Conservation (phyloP, 2,329 filamentous ascomycete species). For the Alternaria sp. region DNA sequence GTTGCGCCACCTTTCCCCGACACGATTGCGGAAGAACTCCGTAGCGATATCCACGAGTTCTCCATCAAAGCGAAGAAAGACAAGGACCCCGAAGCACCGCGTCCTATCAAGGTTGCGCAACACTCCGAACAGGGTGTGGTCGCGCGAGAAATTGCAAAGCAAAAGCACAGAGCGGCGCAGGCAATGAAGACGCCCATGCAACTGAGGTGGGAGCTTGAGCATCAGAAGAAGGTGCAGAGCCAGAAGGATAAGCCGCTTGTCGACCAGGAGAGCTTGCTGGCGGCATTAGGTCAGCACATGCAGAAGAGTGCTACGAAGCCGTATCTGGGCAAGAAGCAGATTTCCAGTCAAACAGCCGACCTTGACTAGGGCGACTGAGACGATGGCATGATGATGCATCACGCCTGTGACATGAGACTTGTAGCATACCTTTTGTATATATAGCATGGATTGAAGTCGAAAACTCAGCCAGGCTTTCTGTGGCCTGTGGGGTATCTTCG, state of each 20-base stretch:
- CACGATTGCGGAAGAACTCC: conserved; percentile 80
- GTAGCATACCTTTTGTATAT: conserved; percentile 33
- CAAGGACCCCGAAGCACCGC: conserved; percentile 43
- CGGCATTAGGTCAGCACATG: conserved; percentile 53
- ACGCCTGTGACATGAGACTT: conserved; percentile 3
- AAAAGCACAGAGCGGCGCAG: conserved; percentile 23
- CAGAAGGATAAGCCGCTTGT: conserved; percentile 28
- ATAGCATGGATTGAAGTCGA: conserved; percentile 13
- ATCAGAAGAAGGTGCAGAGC: conserved; percentile 30
- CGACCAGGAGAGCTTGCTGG: conserved; percentile 47
- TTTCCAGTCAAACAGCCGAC: conserved; percentile 9
- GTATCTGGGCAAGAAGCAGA: conserved; percentile 17
- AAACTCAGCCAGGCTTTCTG: not conserved
- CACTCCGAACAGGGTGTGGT: conserved; percentile 4
- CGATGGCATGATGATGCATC: not conserved
- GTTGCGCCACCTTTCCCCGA: conserved; percentile 78
- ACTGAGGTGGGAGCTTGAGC: conserved; percentile 40
- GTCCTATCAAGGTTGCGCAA: conserved; percentile 10
- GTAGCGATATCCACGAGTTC: conserved; percentile 67
- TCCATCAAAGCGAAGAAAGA: conserved; percentile 68
- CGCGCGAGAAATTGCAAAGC: conserved; percentile 39
- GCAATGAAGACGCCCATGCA: conserved; percentile 46
- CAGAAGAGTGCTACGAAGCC: conserved; percentile 26
- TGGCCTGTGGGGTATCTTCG: conserved; percentile 17
- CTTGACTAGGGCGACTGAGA: conserved; percentile 14